These are phyloP conservation scores for Mollisia scopiformis DNA, from an alignment of 2,329 filamentous ascomycete genomes.

Conservation along the genomic window DNA sequence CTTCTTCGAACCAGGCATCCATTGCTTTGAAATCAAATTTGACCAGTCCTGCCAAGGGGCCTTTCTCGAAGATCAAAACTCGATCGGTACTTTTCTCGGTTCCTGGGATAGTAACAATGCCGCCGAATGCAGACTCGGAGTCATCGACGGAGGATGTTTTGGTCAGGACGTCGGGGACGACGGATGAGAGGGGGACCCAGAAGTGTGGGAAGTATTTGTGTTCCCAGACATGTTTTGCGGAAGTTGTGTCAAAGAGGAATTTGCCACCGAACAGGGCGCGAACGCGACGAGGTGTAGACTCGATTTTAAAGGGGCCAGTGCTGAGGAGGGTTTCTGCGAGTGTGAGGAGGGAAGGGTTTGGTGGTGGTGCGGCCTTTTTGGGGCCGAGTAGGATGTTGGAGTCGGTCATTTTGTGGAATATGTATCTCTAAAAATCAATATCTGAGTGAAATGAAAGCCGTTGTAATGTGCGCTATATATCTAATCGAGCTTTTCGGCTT, in stretches of 20 bases:
- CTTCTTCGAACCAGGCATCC: conserved; percentile 57
- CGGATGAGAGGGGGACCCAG: conserved; percentile 47
- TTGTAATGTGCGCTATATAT: too few relatives aligned
- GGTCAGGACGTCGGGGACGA: conserved; percentile 32
- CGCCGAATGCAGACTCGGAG: not conserved
- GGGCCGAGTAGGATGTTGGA: not conserved
- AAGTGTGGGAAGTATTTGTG: conserved; percentile 38
- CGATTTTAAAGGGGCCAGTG: conserved; percentile 32
- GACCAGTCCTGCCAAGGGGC: not conserved
- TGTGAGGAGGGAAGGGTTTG: not conserved
- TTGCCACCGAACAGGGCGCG: conserved; percentile 28
- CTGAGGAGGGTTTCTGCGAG: conserved; percentile 22
- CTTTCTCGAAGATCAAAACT: not conserved
- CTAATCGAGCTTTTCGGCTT: too few relatives aligned
- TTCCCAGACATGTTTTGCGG: conserved; percentile 46
- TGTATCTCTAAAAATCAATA: too few relatives aligned
- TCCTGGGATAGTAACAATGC: not conserved
- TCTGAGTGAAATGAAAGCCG: too few relatives aligned
- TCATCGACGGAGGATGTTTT: not conserved
- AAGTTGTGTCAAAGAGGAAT: conserved; percentile 40
- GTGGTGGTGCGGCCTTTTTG: not conserved
- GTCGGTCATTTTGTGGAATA: too few relatives aligned
- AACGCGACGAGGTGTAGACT: conserved; percentile 33
- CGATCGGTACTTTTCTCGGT: not conserved
- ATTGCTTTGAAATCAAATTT: not conserved